Conservation (phyloP, 768 basidiomycete species). For the Hebeloma cylindrosporum region DNA sequence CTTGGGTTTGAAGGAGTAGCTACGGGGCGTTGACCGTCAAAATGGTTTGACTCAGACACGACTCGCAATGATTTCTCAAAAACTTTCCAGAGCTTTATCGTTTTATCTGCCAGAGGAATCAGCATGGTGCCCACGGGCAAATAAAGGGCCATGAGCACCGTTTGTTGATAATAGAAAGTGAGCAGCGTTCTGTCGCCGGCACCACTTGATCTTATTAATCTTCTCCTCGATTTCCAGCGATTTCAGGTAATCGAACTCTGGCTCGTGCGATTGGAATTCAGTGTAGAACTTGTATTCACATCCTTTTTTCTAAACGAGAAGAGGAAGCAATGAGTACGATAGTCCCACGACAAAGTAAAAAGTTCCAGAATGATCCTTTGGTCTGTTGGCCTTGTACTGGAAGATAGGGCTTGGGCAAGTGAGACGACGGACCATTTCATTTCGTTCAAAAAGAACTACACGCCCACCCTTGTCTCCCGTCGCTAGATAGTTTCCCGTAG, state of each 20-base stretch:
- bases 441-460: constrained; percentile 97
- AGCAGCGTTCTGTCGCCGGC: constrained; percentile 94
- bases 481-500: constrained; percentile 98
- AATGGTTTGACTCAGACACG: constrained; percentile 95
- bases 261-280: constrained; percentile 99
- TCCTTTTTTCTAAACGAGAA: constrained; percentile 83
- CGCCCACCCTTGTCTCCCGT: constrained; percentile 99
- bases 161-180: constrained; percentile 98
- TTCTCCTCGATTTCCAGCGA: constrained; percentile 99
- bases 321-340: constrained; percentile 21
- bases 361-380: constrained; percentile 12
- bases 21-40: constrained; percentile 71
- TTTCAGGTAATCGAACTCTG: constrained; percentile 99
- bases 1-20: constrained; percentile 56
- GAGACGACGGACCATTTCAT: constrained; percentile 74
- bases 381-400: constrained; percentile 14
- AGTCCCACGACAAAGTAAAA: constrained; percentile 17
- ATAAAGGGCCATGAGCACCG: constrained; percentile 50
- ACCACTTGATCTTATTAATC: constrained; percentile 99
- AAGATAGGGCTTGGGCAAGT: constrained; percentile 20
- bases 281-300: constrained; percentile 99
- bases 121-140: constrained; percentile 3
- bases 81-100: constrained; percentile 99
- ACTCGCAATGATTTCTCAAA: constrained; percentile 97
- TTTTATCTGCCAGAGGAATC: constrained; percentile 74